A percentile compares a stretch with the other conserved stretches of the same genome.
phyloP scores from a whole-genome alignment of 371 early-diverging fungal genomes.

The Syncephalastrum contaminatum region DNA sequence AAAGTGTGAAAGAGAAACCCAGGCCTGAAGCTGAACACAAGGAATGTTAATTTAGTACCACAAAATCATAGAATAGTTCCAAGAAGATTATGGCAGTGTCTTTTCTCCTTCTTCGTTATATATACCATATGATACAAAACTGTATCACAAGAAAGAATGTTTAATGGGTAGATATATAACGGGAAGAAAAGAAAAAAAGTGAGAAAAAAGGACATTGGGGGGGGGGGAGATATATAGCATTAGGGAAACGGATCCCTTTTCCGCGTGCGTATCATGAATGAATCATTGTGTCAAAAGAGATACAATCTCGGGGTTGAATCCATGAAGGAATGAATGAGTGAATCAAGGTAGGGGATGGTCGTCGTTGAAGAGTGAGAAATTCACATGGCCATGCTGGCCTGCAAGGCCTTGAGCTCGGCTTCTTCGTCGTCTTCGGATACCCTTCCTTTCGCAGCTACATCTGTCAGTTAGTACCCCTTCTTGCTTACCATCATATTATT shows the following conservation, averaged over 20 bases:
- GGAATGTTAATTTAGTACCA: no score
- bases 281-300: conserved; percentile 6
- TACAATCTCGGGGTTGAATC: conserved; percentile 1
- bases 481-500: no score
- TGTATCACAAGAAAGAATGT: conserved; percentile 4
- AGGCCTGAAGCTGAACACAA: no score
- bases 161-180: conserved; percentile 6
- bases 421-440: conserved; percentile 78
- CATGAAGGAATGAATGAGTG: conserved; percentile 9
- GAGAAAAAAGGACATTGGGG: conserved; percentile 8
- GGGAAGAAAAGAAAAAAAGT: conserved; percentile 5
- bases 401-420: conserved; percentile 79
- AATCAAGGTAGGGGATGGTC: conserved; percentile 6
- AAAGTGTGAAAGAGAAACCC: no score
- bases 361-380: background rate
- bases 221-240: conserved; percentile 5
- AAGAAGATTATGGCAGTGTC: no score
- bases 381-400: conserved; percentile 73
- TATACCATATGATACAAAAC: background rate
- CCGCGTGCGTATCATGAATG: no score
- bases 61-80: no score
- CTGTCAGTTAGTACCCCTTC: background rate
- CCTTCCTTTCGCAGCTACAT: conserved; percentile 21
- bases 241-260: no score
- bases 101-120: no score